Percentiles rank a stretch among this genome's conserved stretches.
Evolutionary conservation across 441 rosid species (phyloP).

Genomic region (Populus hybrid): DNA sequence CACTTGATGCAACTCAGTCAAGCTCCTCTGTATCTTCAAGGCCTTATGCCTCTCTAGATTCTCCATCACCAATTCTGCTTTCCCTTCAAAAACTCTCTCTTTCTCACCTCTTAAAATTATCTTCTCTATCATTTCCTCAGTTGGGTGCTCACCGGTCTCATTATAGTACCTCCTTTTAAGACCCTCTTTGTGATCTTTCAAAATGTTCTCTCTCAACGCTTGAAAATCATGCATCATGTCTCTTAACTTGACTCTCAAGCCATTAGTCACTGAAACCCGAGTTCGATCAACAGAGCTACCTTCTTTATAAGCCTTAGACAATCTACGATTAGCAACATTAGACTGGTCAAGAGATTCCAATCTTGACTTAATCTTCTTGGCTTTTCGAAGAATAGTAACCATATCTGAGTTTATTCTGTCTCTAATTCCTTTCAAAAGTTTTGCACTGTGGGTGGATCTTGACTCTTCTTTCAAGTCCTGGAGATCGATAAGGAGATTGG

Average conservation of each 20-base stretch:
- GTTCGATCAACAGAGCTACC: conserved; percentile 37
- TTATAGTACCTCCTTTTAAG: conserved; percentile 33
- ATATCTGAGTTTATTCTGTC: conserved; percentile 37
- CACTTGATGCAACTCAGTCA: conserved; percentile 42
- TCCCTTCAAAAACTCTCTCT: conserved; percentile 27
- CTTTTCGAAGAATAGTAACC: conserved; percentile 34
- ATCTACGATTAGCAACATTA: conserved; percentile 19
- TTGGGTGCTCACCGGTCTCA: conserved; percentile 29
- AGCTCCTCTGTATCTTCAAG: conserved; percentile 36
- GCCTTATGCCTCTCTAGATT: conserved; percentile 35
- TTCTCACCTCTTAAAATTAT: conserved; percentile 25
- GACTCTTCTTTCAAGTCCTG: conserved; percentile 31
- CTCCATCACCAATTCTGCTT: conserved; percentile 24
- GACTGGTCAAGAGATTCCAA: conserved; percentile 36
- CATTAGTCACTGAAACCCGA: conserved; percentile 33
- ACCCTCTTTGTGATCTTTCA: conserved; percentile 35
- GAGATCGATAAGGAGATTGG: conserved; percentile 36
- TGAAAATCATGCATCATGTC: conserved; percentile 40
- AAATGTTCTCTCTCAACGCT: conserved; percentile 32
- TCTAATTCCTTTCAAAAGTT: conserved; percentile 29
- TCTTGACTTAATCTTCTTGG: conserved; percentile 30
- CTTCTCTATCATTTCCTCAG: conserved; percentile 32
- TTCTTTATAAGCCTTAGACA: conserved; percentile 21
- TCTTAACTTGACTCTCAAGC: conserved; percentile 30
- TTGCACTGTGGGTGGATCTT: conserved; percentile 35